These are phyloP conservation scores for Euphrasia arctica DNA, from an alignment of 305 asterid genomes.

Conservation along the genomic window DNA sequence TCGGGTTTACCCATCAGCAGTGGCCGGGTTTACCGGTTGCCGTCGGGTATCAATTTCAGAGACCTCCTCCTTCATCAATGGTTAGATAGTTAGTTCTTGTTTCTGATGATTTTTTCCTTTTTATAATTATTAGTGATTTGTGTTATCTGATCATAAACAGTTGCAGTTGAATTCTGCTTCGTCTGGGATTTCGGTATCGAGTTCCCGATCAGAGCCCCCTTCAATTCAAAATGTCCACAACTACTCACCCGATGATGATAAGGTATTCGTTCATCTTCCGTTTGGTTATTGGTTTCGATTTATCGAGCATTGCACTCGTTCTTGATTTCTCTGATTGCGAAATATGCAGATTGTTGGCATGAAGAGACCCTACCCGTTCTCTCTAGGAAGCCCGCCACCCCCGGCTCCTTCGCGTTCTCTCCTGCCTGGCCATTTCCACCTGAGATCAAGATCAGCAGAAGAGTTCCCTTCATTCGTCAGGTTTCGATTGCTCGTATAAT, in stretches of 20 bases:
- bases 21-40: conserved; percentile 36
- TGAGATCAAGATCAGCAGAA: conserved; percentile 37
- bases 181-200: conserved; percentile 38
- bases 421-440: conserved; percentile 35
- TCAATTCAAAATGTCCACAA: conserved; percentile 66
- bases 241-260: conserved; percentile 62
- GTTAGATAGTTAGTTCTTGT: conserved; percentile 28
- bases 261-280: conserved; percentile 31
- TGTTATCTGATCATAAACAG: conserved; percentile 3
- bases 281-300: not conserved
- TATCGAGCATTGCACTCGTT: not conserved
- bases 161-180: conserved; percentile 53
- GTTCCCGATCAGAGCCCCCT: conserved; percentile 81
- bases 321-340: conserved; percentile 18
- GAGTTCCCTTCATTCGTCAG: conserved; percentile 47
- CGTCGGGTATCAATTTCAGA: conserved; percentile 43
- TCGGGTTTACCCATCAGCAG: not conserved
- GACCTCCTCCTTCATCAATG: conserved; percentile 46
- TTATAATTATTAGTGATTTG: not conserved
- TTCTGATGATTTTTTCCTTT: not conserved
- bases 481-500: conserved; percentile 27
- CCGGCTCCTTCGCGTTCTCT: conserved; percentile 31
- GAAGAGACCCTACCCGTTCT: conserved; percentile 64
- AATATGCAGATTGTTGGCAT: conserved; percentile 44
- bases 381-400: conserved; percentile 40